Percentiles rank a stretch among this genome's conserved stretches.
These are phyloP conservation scores for Debaryomycetaceae sp. DNA, from an alignment of 1,139 yeast species.

Conservation along the genomic window DNA sequence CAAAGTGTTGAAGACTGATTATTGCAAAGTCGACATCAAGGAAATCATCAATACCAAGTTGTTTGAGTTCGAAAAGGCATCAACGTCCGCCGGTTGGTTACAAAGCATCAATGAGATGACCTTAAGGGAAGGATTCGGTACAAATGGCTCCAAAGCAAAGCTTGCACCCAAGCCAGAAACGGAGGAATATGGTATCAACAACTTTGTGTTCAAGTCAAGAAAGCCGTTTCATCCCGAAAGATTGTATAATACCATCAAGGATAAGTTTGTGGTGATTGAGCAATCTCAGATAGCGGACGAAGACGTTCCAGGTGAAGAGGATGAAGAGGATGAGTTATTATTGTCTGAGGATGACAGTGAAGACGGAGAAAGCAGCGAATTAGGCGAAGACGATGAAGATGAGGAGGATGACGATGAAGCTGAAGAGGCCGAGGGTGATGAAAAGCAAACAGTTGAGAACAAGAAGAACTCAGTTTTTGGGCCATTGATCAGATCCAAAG, in stretches of 20 bases:
- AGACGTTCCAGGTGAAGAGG: slow-evolving; percentile 13
- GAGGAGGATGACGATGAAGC: slow-evolving; percentile 13
- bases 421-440: slow-evolving; percentile 17
- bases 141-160: slow-evolving; percentile 13
- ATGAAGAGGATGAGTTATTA: slow-evolving; percentile 10
- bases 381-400: slow-evolving; percentile 10
- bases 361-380: slow-evolving; percentile 11
- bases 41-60: slow-evolving; percentile 29
- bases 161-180: slow-evolving; percentile 25
- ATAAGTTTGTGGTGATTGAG: slow-evolving; percentile 31
- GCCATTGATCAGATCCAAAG: slow-evolving; percentile 36
- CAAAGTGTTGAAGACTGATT: slow-evolving; percentile 27
- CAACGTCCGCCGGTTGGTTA: slow-evolving; percentile 45
- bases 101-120: slow-evolving; percentile 39
- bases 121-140: slow-evolving; percentile 29
- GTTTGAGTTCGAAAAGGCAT: slow-evolving; percentile 36
- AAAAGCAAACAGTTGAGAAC: slow-evolving; percentile 22
- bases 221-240: slow-evolving; percentile 43
- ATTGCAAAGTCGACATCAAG: slow-evolving; percentile 29
- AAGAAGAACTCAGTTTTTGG: slow-evolving; percentile 34
- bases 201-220: slow-evolving; percentile 35
- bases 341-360: slow-evolving; percentile 9
- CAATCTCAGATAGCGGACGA: slow-evolving; percentile 15
- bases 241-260: slow-evolving; percentile 28
- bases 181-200: slow-evolving; percentile 40